Percentiles rank a stretch among this genome's conserved stretches.
These are phyloP conservation scores for Hanseniaspora pseudoguilliermondii DNA, from an alignment of 805 yeast genomes.

Conservation along the genomic window DNA sequence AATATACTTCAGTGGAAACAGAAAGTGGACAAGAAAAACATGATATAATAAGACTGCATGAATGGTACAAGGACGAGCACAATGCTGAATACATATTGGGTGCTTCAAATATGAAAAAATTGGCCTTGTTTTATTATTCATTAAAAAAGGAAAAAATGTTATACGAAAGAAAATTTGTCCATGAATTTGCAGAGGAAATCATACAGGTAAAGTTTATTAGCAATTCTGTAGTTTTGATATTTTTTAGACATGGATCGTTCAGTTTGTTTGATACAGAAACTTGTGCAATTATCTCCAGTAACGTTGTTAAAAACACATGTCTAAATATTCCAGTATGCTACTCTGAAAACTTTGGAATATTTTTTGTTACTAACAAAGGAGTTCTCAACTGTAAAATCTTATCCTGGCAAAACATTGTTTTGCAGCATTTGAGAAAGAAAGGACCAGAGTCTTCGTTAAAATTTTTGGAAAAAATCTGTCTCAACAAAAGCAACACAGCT, in stretches of 20 bases:
- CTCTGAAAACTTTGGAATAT: background rate
- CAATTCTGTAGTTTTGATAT: background rate
- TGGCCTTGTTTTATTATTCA: background rate
- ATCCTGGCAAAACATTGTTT: slow-evolving; percentile 25
- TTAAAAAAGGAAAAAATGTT: background rate
- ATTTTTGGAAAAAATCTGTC: slow-evolving; percentile 16
- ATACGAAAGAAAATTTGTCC: no score
- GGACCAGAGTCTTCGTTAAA: slow-evolving; percentile 23
- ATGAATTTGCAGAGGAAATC: background rate
- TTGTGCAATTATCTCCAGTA: background rate
- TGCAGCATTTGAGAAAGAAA: slow-evolving; percentile 23
- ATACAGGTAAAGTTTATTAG: background rate
- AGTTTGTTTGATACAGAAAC: background rate
- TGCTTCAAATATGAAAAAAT: background rate
- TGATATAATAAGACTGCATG: background rate
- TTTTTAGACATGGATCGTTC: background rate
- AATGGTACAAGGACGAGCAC: background rate
- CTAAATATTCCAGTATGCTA: background rate
- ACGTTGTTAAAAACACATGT: no score
- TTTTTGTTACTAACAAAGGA: slow-evolving; percentile 20
- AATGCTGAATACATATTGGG: background rate
- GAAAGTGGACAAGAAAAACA: background rate
- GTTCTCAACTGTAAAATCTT: slow-evolving; percentile 22
- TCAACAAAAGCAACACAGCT: slow-evolving; percentile 15
- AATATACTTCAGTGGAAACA: no score